These are phyloP conservation scores for Pseudogymnoascus sp. DNA, from an alignment of 2,329 filamentous ascomycete species.

Conservation along the genomic window DNA sequence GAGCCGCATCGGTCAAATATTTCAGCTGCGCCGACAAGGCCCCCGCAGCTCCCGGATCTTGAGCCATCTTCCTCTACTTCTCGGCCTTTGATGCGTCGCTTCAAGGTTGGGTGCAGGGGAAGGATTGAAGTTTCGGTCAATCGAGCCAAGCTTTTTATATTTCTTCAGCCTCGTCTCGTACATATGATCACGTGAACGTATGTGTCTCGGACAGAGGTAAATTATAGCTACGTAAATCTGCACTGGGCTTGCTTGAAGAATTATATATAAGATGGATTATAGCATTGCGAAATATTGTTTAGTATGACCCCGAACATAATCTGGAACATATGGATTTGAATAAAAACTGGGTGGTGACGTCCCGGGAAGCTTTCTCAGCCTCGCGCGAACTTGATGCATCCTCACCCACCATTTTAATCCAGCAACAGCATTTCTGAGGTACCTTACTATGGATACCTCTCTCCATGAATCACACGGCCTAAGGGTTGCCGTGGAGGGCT, in stretches of 20 bases:
- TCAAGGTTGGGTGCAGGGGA: not conserved
- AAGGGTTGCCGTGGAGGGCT: constrained; percentile 79
- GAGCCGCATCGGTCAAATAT: constrained; percentile 50
- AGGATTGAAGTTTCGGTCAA: constrained; percentile 8
- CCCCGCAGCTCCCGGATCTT: not conserved
- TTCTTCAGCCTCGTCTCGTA: not conserved
- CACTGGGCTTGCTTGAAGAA: not conserved
- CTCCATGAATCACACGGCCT: constrained; percentile 40
- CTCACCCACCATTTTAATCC: not conserved
- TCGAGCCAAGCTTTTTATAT: constrained; percentile 5
- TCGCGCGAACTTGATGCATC: not conserved
- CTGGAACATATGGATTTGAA: not conserved
- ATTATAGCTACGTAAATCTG: not conserved
- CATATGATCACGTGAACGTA: not conserved
- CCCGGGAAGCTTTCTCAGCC: not conserved
- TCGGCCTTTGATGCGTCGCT: not conserved
- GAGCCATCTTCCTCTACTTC: constrained; percentile 1
- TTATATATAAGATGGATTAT: not conserved
- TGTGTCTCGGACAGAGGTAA: not conserved
- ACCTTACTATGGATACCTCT: constrained; percentile 21
- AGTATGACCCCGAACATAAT: not conserved
- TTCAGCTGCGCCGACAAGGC: constrained; percentile 24
- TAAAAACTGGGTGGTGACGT: not conserved
- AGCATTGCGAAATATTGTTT: not conserved
- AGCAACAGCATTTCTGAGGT: not conserved